These are phyloP conservation scores for Cutaneotrichosporon sp. DNA, from an alignment of 1,284 basidiomycete species.

Conservation along the genomic window DNA sequence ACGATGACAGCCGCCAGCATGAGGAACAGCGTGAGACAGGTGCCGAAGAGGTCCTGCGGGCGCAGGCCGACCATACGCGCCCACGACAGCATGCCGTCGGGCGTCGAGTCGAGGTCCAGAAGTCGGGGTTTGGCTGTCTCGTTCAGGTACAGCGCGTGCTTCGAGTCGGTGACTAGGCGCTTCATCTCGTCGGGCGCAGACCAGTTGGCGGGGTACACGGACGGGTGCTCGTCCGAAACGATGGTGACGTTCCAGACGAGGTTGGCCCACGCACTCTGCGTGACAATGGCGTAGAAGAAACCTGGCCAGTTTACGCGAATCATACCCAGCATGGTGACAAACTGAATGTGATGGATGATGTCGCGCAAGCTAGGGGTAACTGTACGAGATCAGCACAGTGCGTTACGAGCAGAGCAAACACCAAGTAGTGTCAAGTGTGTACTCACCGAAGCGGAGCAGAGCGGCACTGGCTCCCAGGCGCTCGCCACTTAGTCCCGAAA, in stretches of 20 bases:
- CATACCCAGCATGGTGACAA: conserved; percentile 71
- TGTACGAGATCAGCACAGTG: conserved; percentile 42
- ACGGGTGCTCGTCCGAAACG: conserved; percentile 63
- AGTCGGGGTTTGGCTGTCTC: conserved; percentile 57
- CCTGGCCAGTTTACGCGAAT: conserved; percentile 91
- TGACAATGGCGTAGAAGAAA: conserved; percentile 84
- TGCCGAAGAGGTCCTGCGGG: conserved; percentile 79
- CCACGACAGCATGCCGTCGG: conserved; percentile 71
- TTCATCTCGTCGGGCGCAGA: conserved; percentile 64
- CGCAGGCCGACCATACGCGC: conserved; percentile 77
- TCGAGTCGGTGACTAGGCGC: conserved; percentile 67
- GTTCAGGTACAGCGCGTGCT: conserved; percentile 78
- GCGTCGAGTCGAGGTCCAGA: conserved; percentile 41
- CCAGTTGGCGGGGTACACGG: conserved; percentile 61
- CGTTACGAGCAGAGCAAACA: not conserved
- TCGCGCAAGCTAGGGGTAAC: conserved; percentile 92
- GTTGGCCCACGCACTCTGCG: conserved; percentile 83
- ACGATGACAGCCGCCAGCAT: conserved; percentile 72
- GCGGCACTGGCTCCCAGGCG: conserved; percentile 80
- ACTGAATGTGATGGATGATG: conserved; percentile 89
- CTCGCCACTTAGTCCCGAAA: conserved; percentile 91
- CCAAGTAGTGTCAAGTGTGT: no score
- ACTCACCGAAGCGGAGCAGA: conserved; percentile 80
- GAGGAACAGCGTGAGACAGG: conserved; percentile 79
- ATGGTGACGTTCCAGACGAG: conserved; percentile 81